Percentiles rank a stretch among this genome's conserved stretches.
Conservation (phyloP, 306 rosid genomes). For the Dalbergia cultrata region DNA sequence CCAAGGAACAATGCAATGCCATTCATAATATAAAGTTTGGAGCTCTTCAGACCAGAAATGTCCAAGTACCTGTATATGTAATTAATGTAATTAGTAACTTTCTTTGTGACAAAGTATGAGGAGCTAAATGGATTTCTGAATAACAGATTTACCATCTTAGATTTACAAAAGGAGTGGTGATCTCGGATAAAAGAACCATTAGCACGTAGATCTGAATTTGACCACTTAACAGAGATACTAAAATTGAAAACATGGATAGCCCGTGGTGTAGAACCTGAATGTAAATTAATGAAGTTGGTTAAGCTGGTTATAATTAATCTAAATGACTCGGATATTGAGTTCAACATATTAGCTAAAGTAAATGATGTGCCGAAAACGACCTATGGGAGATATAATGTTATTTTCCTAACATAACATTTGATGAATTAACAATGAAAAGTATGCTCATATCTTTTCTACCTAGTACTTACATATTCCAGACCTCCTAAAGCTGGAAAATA, state of each 20-base stretch:
- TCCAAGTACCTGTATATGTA: slow-evolving; percentile 75
- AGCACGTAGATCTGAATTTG: slow-evolving; percentile 73
- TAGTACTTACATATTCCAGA: slow-evolving; percentile 78
- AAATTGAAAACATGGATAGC: slow-evolving; percentile 70
- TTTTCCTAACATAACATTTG: background rate
- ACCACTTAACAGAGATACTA: slow-evolving; percentile 67
- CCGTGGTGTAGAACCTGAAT: slow-evolving; percentile 79
- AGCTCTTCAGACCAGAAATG: slow-evolving; percentile 69
- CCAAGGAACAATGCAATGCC: slow-evolving; percentile 76
- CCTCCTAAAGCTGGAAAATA: slow-evolving; percentile 81
- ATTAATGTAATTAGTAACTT: slow-evolving; percentile 29
- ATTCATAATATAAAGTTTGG: slow-evolving; percentile 62
- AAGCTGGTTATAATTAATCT: background rate
- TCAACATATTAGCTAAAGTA: background rate
- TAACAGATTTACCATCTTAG: slow-evolving; percentile 71
- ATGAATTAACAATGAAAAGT: background rate
- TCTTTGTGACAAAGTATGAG: slow-evolving; percentile 14
- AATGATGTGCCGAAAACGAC: background rate
- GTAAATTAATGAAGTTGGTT: slow-evolving; percentile 32
- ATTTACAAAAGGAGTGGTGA: slow-evolving; percentile 81
- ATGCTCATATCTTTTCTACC: slow-evolving; percentile 37
- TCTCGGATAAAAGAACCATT: slow-evolving; percentile 81
- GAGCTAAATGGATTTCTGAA: slow-evolving; percentile 23
- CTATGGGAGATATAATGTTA: background rate
- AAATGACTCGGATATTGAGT: slow-evolving; percentile 1